phyloP scores from a whole-genome alignment of 352 stramenopile genomes.

The Globisporangium irregulare region DNA sequence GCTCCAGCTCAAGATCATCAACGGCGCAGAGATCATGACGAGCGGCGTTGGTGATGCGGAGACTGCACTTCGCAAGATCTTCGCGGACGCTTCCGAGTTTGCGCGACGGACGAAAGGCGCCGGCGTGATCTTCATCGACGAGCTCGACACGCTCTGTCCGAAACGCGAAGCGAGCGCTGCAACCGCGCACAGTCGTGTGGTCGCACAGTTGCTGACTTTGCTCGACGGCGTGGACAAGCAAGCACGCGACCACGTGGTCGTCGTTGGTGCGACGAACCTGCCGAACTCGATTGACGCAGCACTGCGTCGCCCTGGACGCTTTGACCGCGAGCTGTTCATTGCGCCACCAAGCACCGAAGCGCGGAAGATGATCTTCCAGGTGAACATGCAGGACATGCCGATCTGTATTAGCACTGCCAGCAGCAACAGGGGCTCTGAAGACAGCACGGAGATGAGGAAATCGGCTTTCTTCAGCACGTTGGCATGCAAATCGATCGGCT shows the following conservation, averaged over 20 bases:
- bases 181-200: conserved; percentile 72
- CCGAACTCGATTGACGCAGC: conserved; percentile 91
- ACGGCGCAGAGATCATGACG: conserved; percentile 80
- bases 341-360: conserved; percentile 35
- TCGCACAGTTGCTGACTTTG: conserved; percentile 94
- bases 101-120: conserved; percentile 27
- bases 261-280: conserved; percentile 94
- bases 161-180: conserved; percentile 72
- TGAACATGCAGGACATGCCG: conserved; percentile 48
- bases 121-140: conserved; percentile 94
- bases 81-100: conserved; percentile 38
- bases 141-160: conserved; percentile 94
- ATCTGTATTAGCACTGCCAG: conserved; percentile 18
- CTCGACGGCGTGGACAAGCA: conserved; percentile 89
- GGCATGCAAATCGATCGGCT: conserved; percentile 57
- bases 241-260: conserved; percentile 85
- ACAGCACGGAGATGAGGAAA: conserved; percentile 14
- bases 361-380: conserved; percentile 62
- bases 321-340: conserved; percentile 80
- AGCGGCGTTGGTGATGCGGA: conserved; percentile 72
- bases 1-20: conserved; percentile 67
- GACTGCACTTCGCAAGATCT: conserved; percentile 53
- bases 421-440: background rate
- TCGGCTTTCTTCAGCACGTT: conserved; percentile 33
- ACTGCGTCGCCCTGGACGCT: conserved; percentile 70